Evolutionary conservation across 805 yeast genomes (phyloP), one percentile per base, ranked within the genome.

Genomic region (Metschnikowia arizonensis): DNA sequence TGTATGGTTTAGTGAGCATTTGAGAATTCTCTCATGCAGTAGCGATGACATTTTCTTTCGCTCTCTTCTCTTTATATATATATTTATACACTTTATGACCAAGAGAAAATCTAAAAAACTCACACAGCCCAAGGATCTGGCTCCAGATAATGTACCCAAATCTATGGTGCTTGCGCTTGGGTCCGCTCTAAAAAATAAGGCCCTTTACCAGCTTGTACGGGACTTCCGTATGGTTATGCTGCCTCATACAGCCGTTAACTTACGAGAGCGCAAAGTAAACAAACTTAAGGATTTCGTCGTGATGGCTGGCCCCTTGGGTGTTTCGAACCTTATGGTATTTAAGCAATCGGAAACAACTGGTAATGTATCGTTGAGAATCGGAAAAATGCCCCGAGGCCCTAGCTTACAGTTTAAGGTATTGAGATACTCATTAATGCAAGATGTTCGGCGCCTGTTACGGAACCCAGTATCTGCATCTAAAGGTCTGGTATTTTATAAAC

Each of bases 271-370:
- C 41, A 88, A 87, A 61, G 73, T 87, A 32, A 93, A 93, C 65
- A 86, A 82, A 60, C 73, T 93, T 54, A 88, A 85, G 63, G 99
- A 91, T 67, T 93, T 85, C 57, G 78, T 90, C n/a, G 96, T 88
- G n/a, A 90, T 93, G 97, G 87, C 97, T 31, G 98, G 98, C 5
- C 98, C 98, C 11, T 72, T 93, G 35, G 96, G 96, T 23, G 96
- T 93, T 18, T 77, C 91, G 5, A 96, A 91, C 66, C 66, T 93
- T 59, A 80, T 93, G 67, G 72, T 91, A 17, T 90, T 93, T 71
- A 83, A 88, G 50, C 96, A 89, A 62, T 78, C 86, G 31, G 84
- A 81, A 55, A 76, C 75, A 33, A 69, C 84, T 1, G 97, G 97
- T 6, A 82, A 81, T 45, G 83, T 93, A 4, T 84, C 91, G 41